Percentiles rank a stretch among this genome's conserved stretches.
Evolutionary conservation across 192 early-diverging fungal genomes (phyloP).

Genomic region (Powellomyces hirtus): DNA sequence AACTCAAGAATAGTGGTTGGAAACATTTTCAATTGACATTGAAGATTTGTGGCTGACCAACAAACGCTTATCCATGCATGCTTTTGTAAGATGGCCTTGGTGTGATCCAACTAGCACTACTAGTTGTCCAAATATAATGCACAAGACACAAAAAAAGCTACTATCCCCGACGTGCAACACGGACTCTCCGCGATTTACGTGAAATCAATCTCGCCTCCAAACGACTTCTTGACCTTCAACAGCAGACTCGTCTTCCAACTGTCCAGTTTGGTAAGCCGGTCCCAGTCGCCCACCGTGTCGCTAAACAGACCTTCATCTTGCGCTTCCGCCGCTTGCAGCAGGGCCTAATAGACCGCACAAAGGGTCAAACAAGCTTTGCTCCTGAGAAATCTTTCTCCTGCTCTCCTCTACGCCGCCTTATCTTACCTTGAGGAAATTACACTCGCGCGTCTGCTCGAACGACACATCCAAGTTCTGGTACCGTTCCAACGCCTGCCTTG

Average conservation of each 20-base stretch:
- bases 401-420: background rate
- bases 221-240: constrained; percentile 82
- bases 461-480: constrained; percentile 87
- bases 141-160: too few species aligned
- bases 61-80: too few species aligned
- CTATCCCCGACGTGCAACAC: too few species aligned
- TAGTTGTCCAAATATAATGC: too few species aligned
- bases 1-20: too few species aligned
- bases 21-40: too few species aligned
- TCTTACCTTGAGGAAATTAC: constrained; percentile 58
- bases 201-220: constrained; percentile 45
- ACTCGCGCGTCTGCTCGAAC: constrained; percentile 85
- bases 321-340: constrained; percentile 72
- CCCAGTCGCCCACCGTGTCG: constrained; percentile 75
- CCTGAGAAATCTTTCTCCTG: background rate
- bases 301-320: constrained; percentile 84
- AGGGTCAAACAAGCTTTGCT: background rate
- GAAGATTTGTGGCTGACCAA: too few species aligned
- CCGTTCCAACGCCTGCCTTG: constrained; percentile 71
- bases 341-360: constrained; percentile 52
- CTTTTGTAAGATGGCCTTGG: too few species aligned
- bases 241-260: constrained; percentile 95
- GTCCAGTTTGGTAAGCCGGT: constrained; percentile 88
- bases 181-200: too few species aligned
- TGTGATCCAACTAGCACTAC: too few species aligned